Evolutionary conservation across 2,329 filamentous ascomycete genomes (phyloP).

Genomic region (Thermomyces lanuginosus): DNA sequence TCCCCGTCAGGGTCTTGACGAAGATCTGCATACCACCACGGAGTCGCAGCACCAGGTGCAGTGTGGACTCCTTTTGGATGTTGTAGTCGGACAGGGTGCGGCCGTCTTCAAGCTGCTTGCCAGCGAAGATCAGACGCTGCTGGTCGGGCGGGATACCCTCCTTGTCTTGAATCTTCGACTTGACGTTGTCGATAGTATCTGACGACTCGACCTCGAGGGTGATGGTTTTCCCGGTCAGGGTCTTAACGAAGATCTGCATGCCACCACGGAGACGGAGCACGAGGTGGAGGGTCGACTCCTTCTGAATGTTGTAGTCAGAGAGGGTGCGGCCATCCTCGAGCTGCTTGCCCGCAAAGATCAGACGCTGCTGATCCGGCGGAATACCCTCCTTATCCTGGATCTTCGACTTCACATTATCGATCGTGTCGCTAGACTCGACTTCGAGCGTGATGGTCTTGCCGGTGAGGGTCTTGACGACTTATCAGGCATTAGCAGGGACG

Average conservation of each 20-base stretch:
- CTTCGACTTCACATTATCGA: constrained; percentile 7
- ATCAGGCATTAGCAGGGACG: no score
- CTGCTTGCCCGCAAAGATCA: constrained; percentile 94
- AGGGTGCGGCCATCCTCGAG: constrained; percentile 86
- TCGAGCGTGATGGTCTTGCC: constrained; percentile 73
- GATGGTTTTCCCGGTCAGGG: constrained; percentile 70
- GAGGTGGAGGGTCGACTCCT: constrained; percentile 72
- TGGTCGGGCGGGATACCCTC: constrained; percentile 74
- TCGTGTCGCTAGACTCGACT: constrained; percentile 6
- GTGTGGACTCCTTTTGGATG: constrained; percentile 80
- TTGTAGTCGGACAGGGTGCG: constrained; percentile 71
- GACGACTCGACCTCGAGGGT: constrained; percentile 79
- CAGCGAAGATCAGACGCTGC: constrained; percentile 7
- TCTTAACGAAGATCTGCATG: constrained; percentile 45
- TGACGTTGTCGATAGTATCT: constrained; percentile 89
- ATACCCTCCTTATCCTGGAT: constrained; percentile 89
- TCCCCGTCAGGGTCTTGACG: constrained; percentile 65
- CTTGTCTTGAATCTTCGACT: constrained; percentile 70
- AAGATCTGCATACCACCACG: constrained; percentile 77
- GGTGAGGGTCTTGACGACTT: constrained; percentile 84
- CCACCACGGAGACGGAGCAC: constrained; percentile 79
- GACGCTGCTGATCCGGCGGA: constrained; percentile 83
- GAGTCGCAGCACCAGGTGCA: constrained; percentile 65
- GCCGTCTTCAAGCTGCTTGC: constrained; percentile 7
- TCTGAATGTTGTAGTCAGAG: constrained; percentile 90